Conservation (phyloP, 202 grass and related monocot genomes). For the Eragrostis tef region DNA sequence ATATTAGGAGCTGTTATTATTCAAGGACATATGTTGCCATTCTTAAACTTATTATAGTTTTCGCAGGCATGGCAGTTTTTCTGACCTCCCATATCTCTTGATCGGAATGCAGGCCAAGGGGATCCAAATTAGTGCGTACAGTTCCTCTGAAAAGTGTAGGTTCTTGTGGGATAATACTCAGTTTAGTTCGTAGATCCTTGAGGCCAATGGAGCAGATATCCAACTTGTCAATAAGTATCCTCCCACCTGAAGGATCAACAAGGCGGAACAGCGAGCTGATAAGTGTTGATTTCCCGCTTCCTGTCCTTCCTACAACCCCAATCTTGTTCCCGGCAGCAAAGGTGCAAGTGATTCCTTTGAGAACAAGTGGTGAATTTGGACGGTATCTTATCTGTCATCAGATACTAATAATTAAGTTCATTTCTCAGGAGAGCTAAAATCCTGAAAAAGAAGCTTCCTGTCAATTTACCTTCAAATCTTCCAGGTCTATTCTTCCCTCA, state of each 20-base stretch:
- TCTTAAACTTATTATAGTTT: slow-evolving; percentile 5
- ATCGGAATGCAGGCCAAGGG: slow-evolving; percentile 77
- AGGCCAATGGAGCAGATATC: slow-evolving; percentile 87
- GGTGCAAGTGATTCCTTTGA: slow-evolving; percentile 91
- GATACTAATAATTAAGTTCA: slow-evolving; percentile 7
- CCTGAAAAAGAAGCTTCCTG: slow-evolving; percentile 8
- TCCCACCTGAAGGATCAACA: slow-evolving; percentile 72
- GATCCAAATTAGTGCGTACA: slow-evolving; percentile 84
- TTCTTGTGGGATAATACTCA: slow-evolving; percentile 97
- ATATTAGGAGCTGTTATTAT: slow-evolving; percentile 8
- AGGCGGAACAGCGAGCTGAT: slow-evolving; percentile 91
- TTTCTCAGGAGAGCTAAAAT: not conserved
- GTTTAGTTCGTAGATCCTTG: slow-evolving; percentile 92
- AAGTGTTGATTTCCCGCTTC: slow-evolving; percentile 92
- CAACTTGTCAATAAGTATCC: slow-evolving; percentile 83
- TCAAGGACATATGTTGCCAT: slow-evolving; percentile 5
- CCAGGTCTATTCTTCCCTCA: slow-evolving; percentile 78
- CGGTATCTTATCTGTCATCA: slow-evolving; percentile 83
- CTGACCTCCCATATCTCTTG: slow-evolving; percentile 95
- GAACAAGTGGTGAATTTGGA: slow-evolving; percentile 72
- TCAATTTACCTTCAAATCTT: slow-evolving; percentile 75
- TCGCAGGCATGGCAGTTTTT: slow-evolving; percentile 16
- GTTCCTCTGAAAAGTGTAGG: slow-evolving; percentile 93
- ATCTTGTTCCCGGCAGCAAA: slow-evolving; percentile 77
- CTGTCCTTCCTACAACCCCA: slow-evolving; percentile 88